Percentiles rank a stretch among this genome's conserved stretches.
Evolutionary conservation across 2,329 filamentous ascomycete genomes (phyloP).

Genomic region (Hypoxylon sp.): DNA sequence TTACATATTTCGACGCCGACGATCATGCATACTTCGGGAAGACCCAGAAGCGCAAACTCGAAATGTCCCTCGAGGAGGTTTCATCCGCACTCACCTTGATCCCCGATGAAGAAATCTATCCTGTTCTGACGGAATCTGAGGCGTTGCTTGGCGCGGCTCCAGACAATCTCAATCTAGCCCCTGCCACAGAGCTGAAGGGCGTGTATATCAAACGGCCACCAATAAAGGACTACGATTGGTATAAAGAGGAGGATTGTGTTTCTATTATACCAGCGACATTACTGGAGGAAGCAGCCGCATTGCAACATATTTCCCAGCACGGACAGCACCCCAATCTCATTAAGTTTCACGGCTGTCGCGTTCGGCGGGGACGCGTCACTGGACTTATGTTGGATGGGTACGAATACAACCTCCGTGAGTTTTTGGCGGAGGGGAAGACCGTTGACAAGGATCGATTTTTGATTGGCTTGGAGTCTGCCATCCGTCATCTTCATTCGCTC

Average conservation of each 20-base stretch:
- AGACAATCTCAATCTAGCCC: background rate
- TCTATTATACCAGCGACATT: background rate
- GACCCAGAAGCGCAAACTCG: background rate
- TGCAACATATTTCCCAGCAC: conserved; percentile 4
- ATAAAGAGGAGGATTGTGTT: background rate
- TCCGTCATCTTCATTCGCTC: conserved; percentile 12
- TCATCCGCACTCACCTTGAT: background rate
- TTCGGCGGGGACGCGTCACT: background rate
- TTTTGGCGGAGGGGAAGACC: background rate
- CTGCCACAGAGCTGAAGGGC: background rate
- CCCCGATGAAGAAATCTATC: background rate
- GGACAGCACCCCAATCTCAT: conserved; percentile 3
- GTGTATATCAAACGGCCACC: conserved; percentile 5
- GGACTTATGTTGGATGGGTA: conserved; percentile 4
- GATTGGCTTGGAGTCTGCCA: conserved; percentile 1
- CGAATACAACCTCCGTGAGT: background rate
- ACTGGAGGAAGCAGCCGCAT: conserved; percentile 5
- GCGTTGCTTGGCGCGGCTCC: background rate
- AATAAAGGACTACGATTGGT: background rate
- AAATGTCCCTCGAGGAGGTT: background rate
- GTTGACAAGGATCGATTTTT: conserved; percentile 3
- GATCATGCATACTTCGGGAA: conserved; percentile 7
- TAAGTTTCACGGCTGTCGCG: conserved; percentile 13
- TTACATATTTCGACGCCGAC: background rate
- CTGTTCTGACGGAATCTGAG: background rate